These are phyloP conservation scores for Vigna angularis DNA, from an alignment of 306 rosid species.

Conservation along the genomic window DNA sequence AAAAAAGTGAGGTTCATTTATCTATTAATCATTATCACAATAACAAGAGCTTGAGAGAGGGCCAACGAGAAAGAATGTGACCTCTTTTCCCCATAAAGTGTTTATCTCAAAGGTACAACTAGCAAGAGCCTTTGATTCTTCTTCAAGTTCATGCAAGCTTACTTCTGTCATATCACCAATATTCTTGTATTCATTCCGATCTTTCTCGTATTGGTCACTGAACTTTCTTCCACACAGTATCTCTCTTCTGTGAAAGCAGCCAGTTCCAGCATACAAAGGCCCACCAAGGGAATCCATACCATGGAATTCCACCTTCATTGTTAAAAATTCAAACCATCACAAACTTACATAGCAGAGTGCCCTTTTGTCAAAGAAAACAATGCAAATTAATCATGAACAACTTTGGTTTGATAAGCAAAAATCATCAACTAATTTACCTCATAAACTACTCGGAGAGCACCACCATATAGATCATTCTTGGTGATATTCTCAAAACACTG, in stretches of 20 bases:
- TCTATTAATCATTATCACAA: background rate
- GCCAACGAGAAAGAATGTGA: background rate
- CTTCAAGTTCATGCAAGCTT: conserved; percentile 53
- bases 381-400: background rate
- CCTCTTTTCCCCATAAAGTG: conserved; percentile 88
- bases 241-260: conserved; percentile 86
- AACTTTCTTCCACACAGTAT: conserved; percentile 66
- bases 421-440: conserved; percentile 25
- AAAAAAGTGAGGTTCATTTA: background rate
- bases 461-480: conserved; percentile 67
- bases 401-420: background rate
- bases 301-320: conserved; percentile 60
- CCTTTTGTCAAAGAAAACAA: background rate
- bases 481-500: conserved; percentile 62
- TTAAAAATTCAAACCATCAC: conserved; percentile 9
- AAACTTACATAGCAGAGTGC: background rate
- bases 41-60: background rate
- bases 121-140: conserved; percentile 64
- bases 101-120: conserved; percentile 71
- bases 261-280: conserved; percentile 70
- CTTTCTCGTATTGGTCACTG: conserved; percentile 42
- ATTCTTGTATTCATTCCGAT: conserved; percentile 43
- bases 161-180: conserved; percentile 33
- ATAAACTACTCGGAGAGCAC: conserved; percentile 38
- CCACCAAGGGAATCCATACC: conserved; percentile 83